phyloP scores from a whole-genome alignment of 768 basidiomycete genomes.

The Lenzites betulinus region DNA sequence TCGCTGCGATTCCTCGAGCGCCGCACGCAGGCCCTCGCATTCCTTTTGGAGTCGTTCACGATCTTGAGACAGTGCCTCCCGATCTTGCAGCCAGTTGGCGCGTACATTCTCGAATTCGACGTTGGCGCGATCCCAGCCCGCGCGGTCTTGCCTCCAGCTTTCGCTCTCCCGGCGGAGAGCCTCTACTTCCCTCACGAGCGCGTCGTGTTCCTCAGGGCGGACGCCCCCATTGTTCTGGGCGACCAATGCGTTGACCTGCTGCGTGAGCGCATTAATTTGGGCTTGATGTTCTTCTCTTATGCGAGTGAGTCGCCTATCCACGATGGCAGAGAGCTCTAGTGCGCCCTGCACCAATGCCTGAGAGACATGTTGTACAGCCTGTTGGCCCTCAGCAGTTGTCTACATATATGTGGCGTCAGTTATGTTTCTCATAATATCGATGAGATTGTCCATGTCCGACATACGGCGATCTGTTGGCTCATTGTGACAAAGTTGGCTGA shows the following conservation, averaged over 20 bases:
- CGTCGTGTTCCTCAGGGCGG: neutral
- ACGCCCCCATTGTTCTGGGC: neutral
- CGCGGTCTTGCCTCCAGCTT: neutral
- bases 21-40: neutral
- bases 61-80: neutral
- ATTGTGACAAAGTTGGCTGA: neutral
- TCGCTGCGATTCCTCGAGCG: neutral
- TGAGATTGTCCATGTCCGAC: neutral
- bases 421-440: neutral
- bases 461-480: too few relatives aligned
- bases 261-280: conserved; percentile 2
- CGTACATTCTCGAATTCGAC: neutral
- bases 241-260: conserved; percentile 1
- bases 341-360: conserved; percentile 10
- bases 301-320: conserved; percentile 3
- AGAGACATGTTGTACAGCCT: neutral
- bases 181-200: neutral
- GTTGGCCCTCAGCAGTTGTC: neutral
- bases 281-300: neutral
- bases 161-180: conserved; percentile 3
- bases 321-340: neutral
- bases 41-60: neutral
- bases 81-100: neutral
- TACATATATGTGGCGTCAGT: neutral
- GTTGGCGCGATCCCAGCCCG: neutral